Percentiles rank a stretch among this genome's conserved stretches.
These are phyloP conservation scores for Atalantia buxifolia DNA, from an alignment of 345 rosid species.

Conservation along the genomic window DNA sequence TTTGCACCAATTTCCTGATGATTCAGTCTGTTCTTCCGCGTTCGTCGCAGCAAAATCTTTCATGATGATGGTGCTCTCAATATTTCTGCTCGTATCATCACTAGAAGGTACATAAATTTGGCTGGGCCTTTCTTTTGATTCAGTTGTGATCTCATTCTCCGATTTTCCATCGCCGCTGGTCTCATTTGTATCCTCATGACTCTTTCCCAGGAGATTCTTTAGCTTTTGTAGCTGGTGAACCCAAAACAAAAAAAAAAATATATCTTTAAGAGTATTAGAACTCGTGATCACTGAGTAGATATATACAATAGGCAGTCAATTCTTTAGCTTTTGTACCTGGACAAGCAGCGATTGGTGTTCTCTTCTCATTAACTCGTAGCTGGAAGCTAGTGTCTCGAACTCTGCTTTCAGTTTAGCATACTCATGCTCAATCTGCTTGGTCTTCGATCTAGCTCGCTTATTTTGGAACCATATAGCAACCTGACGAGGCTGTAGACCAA, in stretches of 20 bases:
- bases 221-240: conserved; percentile 27
- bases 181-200: not conserved
- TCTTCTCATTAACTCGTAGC: conserved; percentile 26
- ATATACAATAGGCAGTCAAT: not conserved
- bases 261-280: not conserved
- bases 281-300: not conserved
- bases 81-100: not conserved
- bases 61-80: not conserved
- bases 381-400: conserved; percentile 22
- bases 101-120: not conserved
- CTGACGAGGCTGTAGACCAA: conserved; percentile 42
- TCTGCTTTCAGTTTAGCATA: conserved; percentile 22
- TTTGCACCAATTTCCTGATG: conserved; percentile 23
- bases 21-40: conserved; percentile 12
- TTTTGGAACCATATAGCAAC: conserved; percentile 51
- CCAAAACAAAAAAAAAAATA: not conserved
- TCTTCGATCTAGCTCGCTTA: conserved; percentile 39
- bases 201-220: conserved; percentile 10
- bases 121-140: not conserved
- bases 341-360: conserved; percentile 24
- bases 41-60: conserved; percentile 14
- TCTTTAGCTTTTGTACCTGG: conserved; percentile 16
- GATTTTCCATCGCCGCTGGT: conserved; percentile 7
- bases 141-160: not conserved
- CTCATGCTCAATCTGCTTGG: conserved; percentile 41